phyloP scores from a whole-genome alignment of 306 rosid genomes.

The Gynostemma pentaphyllum region DNA sequence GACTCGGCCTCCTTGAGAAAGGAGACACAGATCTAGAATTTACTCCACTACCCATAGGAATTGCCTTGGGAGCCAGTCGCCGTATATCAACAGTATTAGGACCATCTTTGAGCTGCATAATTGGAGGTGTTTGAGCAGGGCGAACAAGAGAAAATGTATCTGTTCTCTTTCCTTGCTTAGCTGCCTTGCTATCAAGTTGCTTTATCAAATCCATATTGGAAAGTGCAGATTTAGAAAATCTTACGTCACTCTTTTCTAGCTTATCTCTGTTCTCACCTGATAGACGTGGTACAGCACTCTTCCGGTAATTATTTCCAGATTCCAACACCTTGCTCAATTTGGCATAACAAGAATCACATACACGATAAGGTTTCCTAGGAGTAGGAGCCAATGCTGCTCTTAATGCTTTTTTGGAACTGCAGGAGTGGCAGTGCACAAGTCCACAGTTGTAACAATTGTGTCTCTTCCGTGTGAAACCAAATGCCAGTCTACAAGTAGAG shows the following conservation, averaged over 20 bases:
- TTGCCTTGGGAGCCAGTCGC: conserved; percentile 62
- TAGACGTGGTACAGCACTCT: conserved; percentile 62
- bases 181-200: conserved; percentile 89
- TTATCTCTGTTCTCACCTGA: conserved; percentile 94
- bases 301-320: conserved; percentile 42
- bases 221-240: conserved; percentile 68
- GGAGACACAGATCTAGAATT: conserved; percentile 90
- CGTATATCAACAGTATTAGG: conserved; percentile 56
- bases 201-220: conserved; percentile 92
- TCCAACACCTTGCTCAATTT: conserved; percentile 66
- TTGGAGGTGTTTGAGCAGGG: conserved; percentile 55
- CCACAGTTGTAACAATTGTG: conserved; percentile 99
- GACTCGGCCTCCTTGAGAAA: conserved; percentile 78
- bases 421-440: conserved; percentile 85
- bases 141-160: conserved; percentile 76
- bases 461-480: conserved; percentile 87
- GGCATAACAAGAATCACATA: conserved; percentile 72
- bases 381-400: conserved; percentile 94
- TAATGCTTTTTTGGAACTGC: conserved; percentile 79
- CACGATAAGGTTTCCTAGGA: conserved; percentile 90
- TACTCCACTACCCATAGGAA: conserved; percentile 55
- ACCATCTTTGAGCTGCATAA: conserved; percentile 79
- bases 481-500: conserved; percentile 79
- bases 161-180: conserved; percentile 85
- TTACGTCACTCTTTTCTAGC: conserved; percentile 68